Base-by-base conservation (phyloP, 2,329 filamentous ascomycete genomes). In the Colletotrichum sp. region DNA sequence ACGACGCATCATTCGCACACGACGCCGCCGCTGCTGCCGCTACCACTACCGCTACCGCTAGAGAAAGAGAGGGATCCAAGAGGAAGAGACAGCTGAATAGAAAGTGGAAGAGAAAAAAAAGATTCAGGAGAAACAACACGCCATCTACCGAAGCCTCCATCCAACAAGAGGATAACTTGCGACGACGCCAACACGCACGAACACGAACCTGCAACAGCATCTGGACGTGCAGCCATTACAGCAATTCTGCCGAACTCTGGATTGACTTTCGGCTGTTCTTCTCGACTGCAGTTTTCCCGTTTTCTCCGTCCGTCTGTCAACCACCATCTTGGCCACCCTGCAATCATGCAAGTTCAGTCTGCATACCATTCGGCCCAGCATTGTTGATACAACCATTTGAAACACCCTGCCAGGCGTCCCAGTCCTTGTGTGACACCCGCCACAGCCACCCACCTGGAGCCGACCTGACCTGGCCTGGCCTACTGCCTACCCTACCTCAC, bases 331-430 rank as follows among this genome's bases (percentile, higher is more conserved):
- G 34, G 61, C 36, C 65, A 78, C 69, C 70, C 75, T 76, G 69
- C 71, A 61, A 72, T 76, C 76, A 79, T 79, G 78, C 78, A 72
- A 73, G 71, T 70, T 68, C 71, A 68, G 65, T 73, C 72, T 76
- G 73, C 68, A 62, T 73, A 68, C 71, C 75, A 71, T 71, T 76
- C 67, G 62, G 65, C 69, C 78, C 74, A 79, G 78, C 78, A 80
- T 80, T 80, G 78, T 80, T 79, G 78, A 80, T 76, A 77, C 79
- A 66, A 76, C 76, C 76, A 78, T 76, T 77, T 80, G 79, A 80
- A 80, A 80, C 79, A 76, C 55, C 73, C 64, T 77, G 76, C 76
- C 76, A 65, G 68, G 66, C 71, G 58, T 75, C 71, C 71, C 74
- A 76, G 65, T 74, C 52, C 66, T 66, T 76, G 74, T 71, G 71